Evolutionary conservation across 257 asterid species (phyloP).

Genomic region (Solanum piurae): DNA sequence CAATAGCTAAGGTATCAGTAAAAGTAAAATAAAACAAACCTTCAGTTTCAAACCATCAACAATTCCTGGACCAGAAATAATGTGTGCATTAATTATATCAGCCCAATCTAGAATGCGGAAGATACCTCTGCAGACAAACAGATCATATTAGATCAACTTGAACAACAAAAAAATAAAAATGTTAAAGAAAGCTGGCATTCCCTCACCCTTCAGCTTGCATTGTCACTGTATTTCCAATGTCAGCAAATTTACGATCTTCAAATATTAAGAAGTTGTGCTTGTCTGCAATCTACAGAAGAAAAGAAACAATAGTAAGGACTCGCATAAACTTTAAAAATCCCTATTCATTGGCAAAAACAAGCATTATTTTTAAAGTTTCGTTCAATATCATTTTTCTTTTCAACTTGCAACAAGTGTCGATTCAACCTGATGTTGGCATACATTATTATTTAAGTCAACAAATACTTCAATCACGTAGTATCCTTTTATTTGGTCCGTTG

Average conservation of each 20-base stretch:
- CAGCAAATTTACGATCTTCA: slow-evolving; percentile 96
- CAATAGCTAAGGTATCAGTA: background rate
- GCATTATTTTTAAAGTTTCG: background rate
- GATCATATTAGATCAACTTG: background rate
- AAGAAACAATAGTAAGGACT: slow-evolving; percentile 1
- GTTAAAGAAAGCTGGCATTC: background rate
- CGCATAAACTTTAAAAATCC: background rate
- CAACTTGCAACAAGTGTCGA: background rate
- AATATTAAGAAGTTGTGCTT: slow-evolving; percentile 81
- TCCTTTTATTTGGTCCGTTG: background rate
- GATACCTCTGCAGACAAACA: slow-evolving; percentile 56
- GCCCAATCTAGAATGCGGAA: slow-evolving; percentile 91
- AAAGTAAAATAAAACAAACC: slow-evolving; percentile 25
- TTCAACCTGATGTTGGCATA: background rate
- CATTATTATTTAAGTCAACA: background rate
- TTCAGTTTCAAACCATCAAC: slow-evolving; percentile 89
- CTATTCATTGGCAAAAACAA: background rate
- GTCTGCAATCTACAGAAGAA: slow-evolving; percentile 62
- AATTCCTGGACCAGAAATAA: slow-evolving; percentile 94
- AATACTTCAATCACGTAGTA: background rate
- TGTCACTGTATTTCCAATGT: slow-evolving; percentile 95
- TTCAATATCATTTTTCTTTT: background rate
- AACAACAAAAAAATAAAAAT: background rate
- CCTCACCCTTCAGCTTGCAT: slow-evolving; percentile 96
- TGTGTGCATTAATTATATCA: slow-evolving; percentile 91